Conservation (phyloP, 495 filamentous ascomycete species). For the Penicillium angulare region DNA sequence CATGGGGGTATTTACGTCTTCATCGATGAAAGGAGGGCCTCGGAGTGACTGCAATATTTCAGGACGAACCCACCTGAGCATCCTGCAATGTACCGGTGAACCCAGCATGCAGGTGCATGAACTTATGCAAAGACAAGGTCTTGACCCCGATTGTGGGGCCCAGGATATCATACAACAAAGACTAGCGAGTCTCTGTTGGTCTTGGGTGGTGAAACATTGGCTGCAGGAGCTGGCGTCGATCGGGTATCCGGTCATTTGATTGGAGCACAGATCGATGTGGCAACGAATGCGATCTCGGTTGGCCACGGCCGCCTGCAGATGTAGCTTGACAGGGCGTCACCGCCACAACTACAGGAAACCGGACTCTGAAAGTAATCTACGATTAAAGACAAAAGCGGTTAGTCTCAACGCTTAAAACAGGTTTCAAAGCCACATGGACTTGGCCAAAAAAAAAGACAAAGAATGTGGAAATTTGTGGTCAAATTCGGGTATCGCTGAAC, state of each 20-base stretch:
- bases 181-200: constrained; percentile 5
- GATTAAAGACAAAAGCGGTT: constrained; percentile 35
- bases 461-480: constrained; percentile 21
- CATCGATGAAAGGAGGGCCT: background rate
- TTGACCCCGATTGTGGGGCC: constrained; percentile 16
- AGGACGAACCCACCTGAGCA: background rate
- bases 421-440: constrained; percentile 16
- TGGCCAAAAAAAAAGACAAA: constrained; percentile 10
- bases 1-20: background rate
- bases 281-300: constrained; percentile 14
- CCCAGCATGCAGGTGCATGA: background rate
- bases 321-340: constrained; percentile 22
- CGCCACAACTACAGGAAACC: constrained; percentile 62
- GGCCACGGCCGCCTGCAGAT: constrained; percentile 20
- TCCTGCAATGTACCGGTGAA: background rate
- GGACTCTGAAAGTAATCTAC: constrained; percentile 71
- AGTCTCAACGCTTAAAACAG: constrained; percentile 33
- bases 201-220: constrained; percentile 11
- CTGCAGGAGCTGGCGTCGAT: constrained; percentile 3
- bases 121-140: constrained; percentile 13
- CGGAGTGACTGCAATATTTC: background rate
- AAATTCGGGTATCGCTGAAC: constrained; percentile 30
- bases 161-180: constrained; percentile 4
- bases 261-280: constrained; percentile 15
- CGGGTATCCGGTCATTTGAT: constrained; percentile 12